Evolutionary conservation across 345 rosid genomes (phyloP).

Genomic region (Brassica juncea): DNA sequence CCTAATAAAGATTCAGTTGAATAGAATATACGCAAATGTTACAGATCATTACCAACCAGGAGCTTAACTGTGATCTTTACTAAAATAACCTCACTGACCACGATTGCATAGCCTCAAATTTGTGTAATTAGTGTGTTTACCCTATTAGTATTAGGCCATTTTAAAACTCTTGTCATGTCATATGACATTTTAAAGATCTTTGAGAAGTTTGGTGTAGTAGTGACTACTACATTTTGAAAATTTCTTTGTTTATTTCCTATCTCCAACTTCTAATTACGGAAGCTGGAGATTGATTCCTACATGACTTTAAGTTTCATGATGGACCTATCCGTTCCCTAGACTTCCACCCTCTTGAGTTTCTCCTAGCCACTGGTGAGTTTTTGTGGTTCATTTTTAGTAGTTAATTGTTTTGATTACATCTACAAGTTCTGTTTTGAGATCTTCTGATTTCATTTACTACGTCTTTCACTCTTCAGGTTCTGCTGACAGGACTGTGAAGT

Average conservation of each 20-base stretch:
- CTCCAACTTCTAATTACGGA: no score
- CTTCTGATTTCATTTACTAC: constrained; percentile 16
- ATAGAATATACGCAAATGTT: constrained; percentile 7
- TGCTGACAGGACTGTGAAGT: constrained; percentile 90
- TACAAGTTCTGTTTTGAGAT: not conserved
- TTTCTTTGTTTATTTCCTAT: no score
- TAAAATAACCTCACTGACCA: not conserved
- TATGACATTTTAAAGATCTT: no score
- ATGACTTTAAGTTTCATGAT: constrained; percentile 91
- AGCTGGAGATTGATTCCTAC: no score
- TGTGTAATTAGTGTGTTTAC: no score
- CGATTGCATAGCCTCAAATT: no score
- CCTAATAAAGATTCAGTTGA: not conserved
- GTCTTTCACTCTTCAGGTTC: constrained; percentile 68
- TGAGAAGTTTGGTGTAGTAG: no score
- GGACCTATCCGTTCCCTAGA: constrained; percentile 80
- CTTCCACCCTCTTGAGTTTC: constrained; percentile 96
- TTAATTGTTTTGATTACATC: not conserved
- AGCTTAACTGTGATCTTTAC: not conserved
- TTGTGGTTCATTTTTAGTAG: not conserved
- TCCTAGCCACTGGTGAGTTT: constrained; percentile 80
- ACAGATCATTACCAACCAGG: constrained; percentile 34
- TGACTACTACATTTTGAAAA: no score
- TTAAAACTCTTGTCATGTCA: no score
- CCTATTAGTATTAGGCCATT: no score